Evolutionary conservation across 345 rosid genomes (phyloP).

Genomic region (Lepidium aucheri): DNA sequence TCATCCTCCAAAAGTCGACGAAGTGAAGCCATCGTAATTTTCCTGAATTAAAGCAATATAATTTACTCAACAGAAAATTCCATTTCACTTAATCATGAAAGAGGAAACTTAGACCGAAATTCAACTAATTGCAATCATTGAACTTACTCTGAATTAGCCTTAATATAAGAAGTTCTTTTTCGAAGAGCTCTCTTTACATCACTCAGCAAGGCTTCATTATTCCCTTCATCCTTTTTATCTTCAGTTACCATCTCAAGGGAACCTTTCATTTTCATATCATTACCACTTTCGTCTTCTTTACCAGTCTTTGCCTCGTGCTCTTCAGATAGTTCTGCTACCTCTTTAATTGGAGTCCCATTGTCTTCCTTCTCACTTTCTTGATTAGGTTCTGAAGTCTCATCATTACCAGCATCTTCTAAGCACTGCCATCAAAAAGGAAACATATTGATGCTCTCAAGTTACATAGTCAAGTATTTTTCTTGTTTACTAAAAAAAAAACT

Average conservation of each 20-base stretch:
- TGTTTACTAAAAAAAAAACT: background rate
- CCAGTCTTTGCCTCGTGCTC: conserved; percentile 32
- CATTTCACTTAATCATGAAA: background rate
- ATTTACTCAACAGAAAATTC: background rate
- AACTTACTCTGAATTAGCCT: conserved; percentile 67
- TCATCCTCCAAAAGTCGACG: conserved; percentile 85
- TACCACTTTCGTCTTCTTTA: conserved; percentile 22
- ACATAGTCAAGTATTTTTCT: background rate
- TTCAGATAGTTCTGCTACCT: conserved; percentile 34
- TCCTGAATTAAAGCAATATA: conserved; percentile 24
- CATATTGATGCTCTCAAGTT: background rate
- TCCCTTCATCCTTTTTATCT: conserved; percentile 26
- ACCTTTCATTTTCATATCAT: background rate
- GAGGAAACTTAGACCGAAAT: background rate
- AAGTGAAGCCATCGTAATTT: conserved; percentile 67
- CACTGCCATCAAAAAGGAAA: conserved; percentile 14
- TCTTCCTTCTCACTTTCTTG: conserved; percentile 29
- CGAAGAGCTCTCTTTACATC: conserved; percentile 46
- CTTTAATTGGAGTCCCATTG: conserved; percentile 20
- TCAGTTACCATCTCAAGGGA: conserved; percentile 44
- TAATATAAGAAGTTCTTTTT: conserved; percentile 53
- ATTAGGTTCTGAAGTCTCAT: conserved; percentile 39
- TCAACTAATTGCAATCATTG: background rate
- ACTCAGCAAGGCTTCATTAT: conserved; percentile 39
- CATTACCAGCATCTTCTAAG: conserved; percentile 37